Conservation (phyloP, 2,329 filamentous ascomycete species). For the Mycosphaerelloides madeirae region DNA sequence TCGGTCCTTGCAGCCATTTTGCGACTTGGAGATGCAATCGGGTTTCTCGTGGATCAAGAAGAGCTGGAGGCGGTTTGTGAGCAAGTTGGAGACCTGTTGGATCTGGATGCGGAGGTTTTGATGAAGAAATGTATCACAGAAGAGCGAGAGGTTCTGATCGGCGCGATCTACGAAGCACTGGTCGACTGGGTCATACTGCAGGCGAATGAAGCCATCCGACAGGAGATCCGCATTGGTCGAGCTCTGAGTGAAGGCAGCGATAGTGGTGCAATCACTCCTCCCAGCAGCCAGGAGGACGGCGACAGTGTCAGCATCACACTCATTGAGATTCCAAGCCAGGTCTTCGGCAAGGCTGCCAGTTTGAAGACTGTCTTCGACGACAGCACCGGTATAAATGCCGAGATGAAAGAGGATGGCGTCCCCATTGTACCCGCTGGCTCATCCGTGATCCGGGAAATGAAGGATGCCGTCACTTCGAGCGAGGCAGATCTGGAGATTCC, state of each 20-base stretch:
- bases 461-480: conserved; percentile 69
- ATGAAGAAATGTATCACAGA: conserved; percentile 73
- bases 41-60: conserved; percentile 79
- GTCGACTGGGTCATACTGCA: conserved; percentile 92
- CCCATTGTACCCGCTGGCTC: conserved; percentile 68
- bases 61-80: conserved; percentile 80
- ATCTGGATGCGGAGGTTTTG: conserved; percentile 79
- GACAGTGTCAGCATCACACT: conserved; percentile 88
- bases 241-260: conserved; percentile 62
- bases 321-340: conserved; percentile 75
- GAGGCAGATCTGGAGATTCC: conserved; percentile 75
- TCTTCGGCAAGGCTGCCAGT: conserved; percentile 79
- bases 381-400: conserved; percentile 82
- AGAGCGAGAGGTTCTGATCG: conserved; percentile 76
- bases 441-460: conserved; percentile 83
- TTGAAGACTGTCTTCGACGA: conserved; percentile 93
- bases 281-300: conserved; percentile 58
- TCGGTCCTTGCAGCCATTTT: conserved; percentile 80
- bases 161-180: conserved; percentile 84
- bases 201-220: conserved; percentile 77
- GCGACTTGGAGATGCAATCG: conserved; percentile 86
- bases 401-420: conserved; percentile 95
- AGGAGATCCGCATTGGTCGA: conserved; percentile 64
- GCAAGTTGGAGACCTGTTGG: conserved; percentile 80
- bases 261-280: conserved; percentile 58